Conservation (phyloP, 2,329 filamentous ascomycete genomes). For the Penicillium sp. region DNA sequence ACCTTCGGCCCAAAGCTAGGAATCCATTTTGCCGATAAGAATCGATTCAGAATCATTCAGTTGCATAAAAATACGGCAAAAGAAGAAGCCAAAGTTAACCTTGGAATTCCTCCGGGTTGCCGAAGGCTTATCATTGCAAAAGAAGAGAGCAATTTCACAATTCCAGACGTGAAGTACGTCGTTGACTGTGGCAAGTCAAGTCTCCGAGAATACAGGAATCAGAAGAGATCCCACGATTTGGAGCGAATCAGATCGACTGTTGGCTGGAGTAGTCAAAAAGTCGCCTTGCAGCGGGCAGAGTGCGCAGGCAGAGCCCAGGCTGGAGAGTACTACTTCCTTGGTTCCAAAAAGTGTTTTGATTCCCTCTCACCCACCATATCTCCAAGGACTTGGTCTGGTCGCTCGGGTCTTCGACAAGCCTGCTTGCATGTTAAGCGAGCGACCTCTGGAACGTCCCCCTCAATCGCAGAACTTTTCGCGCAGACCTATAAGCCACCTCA, state of each 20-base stretch:
- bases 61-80: slow-evolving; percentile 37
- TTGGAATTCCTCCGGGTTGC: slow-evolving; percentile 30
- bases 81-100: background rate
- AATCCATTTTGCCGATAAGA: slow-evolving; percentile 35
- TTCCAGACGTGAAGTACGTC: slow-evolving; percentile 46
- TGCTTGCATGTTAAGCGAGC: slow-evolving; percentile 40
- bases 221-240: slow-evolving; percentile 31
- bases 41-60: slow-evolving; percentile 38
- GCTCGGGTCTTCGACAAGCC: slow-evolving; percentile 38
- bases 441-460: slow-evolving; percentile 27
- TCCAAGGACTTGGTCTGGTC: slow-evolving; percentile 34
- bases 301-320: slow-evolving; percentile 43
- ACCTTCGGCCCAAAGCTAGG: slow-evolving; percentile 21
- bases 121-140: slow-evolving; percentile 46
- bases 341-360: slow-evolving; percentile 31
- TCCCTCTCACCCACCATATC: slow-evolving; percentile 27
- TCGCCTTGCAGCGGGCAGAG: slow-evolving; percentile 43
- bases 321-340: slow-evolving; percentile 45
- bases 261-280: slow-evolving; percentile 44
- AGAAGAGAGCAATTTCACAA: slow-evolving; percentile 45
- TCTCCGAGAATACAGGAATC: slow-evolving; percentile 19
- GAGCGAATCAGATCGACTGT: slow-evolving; percentile 23
- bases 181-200: slow-evolving; percentile 42
- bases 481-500: slow-evolving; percentile 42
- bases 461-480: slow-evolving; percentile 36